Percentiles rank a stretch among this genome's conserved stretches.
Conservation (phyloP, 2,329 filamentous ascomycete species). For the Fusarium sp. region DNA sequence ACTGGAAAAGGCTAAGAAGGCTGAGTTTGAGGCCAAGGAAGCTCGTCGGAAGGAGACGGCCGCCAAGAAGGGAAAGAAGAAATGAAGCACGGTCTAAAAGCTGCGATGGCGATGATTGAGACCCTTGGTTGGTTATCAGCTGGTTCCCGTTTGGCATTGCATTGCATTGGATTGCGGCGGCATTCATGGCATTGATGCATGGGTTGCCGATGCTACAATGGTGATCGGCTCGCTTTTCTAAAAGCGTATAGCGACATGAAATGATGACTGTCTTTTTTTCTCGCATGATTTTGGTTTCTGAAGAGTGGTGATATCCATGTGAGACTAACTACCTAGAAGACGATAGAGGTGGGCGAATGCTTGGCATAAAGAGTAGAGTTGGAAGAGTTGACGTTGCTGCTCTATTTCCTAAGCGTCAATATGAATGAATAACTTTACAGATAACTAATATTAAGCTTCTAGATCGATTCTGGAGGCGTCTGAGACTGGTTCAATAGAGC, state of each 20-base stretch:
- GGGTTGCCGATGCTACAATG: neutral
- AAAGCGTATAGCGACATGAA: neutral
- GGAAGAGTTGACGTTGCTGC: neutral
- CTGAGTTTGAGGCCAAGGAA: constrained; percentile 63
- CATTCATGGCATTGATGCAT: neutral
- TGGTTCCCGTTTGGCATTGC: neutral
- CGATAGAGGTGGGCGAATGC: neutral
- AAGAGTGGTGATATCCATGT: neutral
- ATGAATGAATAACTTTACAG: neutral
- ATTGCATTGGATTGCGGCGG: neutral
- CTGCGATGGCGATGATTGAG: constrained; percentile 2
- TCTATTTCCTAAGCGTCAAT: neutral
- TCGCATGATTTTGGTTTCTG: neutral
- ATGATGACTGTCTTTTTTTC: neutral
- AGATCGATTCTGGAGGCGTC: neutral
- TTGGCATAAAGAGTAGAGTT: neutral
- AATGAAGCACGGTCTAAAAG: constrained; percentile 39
- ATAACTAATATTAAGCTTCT: neutral
- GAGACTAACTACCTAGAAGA: neutral
- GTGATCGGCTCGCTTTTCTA: neutral
- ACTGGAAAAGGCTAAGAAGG: constrained; percentile 56
- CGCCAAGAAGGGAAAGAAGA: constrained; percentile 60
- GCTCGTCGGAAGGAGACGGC: constrained; percentile 62
- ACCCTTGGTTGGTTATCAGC: neutral
- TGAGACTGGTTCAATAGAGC: neutral